These are phyloP conservation scores for Phialophora verrucosa DNA, from an alignment of 2,329 filamentous ascomycete species.

Conservation along the genomic window DNA sequence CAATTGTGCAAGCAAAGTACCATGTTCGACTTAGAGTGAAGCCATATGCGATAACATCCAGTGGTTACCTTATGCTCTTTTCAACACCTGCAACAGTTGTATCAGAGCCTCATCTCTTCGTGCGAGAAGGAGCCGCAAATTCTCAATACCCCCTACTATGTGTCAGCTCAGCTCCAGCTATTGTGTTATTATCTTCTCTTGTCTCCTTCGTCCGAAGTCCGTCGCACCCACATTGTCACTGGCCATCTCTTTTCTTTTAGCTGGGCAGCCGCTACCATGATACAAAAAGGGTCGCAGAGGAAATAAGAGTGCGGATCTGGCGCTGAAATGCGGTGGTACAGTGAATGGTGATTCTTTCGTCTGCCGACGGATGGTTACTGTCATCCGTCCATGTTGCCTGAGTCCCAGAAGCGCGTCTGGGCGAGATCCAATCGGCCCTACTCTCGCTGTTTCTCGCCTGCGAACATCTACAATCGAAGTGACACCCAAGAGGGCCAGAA, in stretches of 20 bases:
- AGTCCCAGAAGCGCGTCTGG: neutral
- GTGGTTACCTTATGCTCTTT: neutral
- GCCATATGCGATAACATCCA: neutral
- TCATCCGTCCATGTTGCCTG: neutral
- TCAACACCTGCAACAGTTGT: neutral
- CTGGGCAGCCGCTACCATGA: neutral
- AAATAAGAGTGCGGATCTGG: neutral
- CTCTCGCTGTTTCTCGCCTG: constrained; percentile 8
- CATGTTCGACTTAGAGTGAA: neutral
- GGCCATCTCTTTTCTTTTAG: neutral
- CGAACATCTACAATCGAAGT: neutral
- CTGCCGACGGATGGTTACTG: constrained; percentile 3
- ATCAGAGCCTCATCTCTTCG: neutral
- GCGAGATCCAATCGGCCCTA: constrained; percentile 19
- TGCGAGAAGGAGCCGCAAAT: neutral
- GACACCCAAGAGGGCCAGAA: neutral
- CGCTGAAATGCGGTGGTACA: neutral
- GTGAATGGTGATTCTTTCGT: neutral
- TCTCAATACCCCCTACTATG: neutral
- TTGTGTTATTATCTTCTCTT: neutral
- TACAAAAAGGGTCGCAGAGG: neutral
- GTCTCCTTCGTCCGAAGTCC: neutral
- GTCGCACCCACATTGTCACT: neutral
- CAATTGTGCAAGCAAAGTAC: neutral
- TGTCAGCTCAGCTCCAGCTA: neutral